Percentiles rank a stretch among this genome's conserved stretches.
These are phyloP conservation scores for Sideroxylon spinosum DNA, from an alignment of 179 eudicot genomes.

Conservation along the genomic window DNA sequence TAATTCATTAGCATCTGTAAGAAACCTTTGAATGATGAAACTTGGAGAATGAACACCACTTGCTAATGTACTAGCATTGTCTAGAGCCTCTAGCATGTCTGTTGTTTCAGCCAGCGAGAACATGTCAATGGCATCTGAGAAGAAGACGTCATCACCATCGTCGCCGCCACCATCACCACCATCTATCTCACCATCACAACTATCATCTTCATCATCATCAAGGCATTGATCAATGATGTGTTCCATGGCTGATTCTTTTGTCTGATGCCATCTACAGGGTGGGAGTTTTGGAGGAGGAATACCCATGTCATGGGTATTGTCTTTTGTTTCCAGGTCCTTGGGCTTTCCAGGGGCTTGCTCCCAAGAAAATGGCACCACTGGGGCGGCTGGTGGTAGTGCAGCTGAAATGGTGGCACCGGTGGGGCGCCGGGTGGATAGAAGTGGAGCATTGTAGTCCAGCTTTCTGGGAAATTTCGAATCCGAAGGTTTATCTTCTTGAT, in stretches of 20 bases:
- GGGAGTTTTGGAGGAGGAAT: conserved; percentile 26
- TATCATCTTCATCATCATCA: background rate
- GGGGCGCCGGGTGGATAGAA: conserved; percentile 14
- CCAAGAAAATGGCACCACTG: conserved; percentile 17
- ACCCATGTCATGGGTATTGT: background rate
- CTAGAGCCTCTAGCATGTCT: conserved; percentile 7
- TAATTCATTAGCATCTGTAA: conserved; percentile 34
- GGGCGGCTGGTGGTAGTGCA: background rate
- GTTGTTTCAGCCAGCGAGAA: conserved; percentile 46
- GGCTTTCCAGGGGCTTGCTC: conserved; percentile 12
- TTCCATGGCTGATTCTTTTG: background rate
- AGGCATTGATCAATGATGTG: background rate
- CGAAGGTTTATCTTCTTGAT: background rate
- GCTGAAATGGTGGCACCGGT: background rate
- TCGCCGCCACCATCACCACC: background rate
- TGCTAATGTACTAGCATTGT: background rate
- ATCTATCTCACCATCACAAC: background rate
- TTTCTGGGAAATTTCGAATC: background rate
- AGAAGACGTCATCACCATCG: conserved; percentile 11
- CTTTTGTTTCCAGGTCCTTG: conserved; percentile 5
- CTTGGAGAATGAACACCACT: conserved; percentile 17
- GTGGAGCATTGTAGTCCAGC: conserved; percentile 13
- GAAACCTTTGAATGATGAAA: conserved; percentile 38
- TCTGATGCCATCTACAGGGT: conserved; percentile 18
- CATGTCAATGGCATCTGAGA: conserved; percentile 49